phyloP scores from a whole-genome alignment of 1,284 basidiomycete species.

The Ceratobasidium sp. region DNA sequence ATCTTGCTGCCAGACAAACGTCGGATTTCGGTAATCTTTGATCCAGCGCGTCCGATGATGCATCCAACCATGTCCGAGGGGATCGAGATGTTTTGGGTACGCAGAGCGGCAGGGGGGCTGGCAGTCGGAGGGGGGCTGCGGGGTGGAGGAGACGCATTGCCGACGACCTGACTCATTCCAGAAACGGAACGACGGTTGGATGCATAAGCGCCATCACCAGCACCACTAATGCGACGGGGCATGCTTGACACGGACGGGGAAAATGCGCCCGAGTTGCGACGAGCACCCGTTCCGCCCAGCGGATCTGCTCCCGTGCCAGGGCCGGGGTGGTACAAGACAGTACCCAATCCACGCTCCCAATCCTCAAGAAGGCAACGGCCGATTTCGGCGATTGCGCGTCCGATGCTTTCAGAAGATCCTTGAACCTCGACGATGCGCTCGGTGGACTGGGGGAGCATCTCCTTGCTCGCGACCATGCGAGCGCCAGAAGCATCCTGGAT shows the following conservation, averaged over 20 bases:
- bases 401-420: conserved; percentile 90
- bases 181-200: conserved; percentile 49
- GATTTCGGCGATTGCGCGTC: conserved; percentile 93
- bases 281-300: conserved; percentile 40
- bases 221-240: conserved; percentile 55
- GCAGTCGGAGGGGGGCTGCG: conserved; percentile 62
- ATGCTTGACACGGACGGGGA: conserved; percentile 25
- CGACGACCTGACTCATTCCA: conserved; percentile 49
- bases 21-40: conserved; percentile 99
- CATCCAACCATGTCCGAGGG: conserved; percentile 99
- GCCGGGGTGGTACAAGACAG: conserved; percentile 95
- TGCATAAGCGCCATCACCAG: conserved; percentile 49
- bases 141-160: conserved; percentile 51
- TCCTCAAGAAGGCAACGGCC: conserved; percentile 96
- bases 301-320: conserved; percentile 64
- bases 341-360: conserved; percentile 94
- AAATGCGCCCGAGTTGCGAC: conserved; percentile 40
- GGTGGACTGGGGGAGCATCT: conserved; percentile 98
- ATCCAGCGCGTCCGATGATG: conserved; percentile 96
- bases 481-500: conserved; percentile 98
- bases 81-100: conserved; percentile 99
- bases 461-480: conserved; percentile 97
- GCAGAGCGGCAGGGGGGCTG: conserved; percentile 66
- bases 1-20: conserved; percentile 97
- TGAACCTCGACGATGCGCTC: conserved; percentile 98